Percentiles rank a stretch among this genome's conserved stretches.
These are phyloP conservation scores for Xylaria grammica DNA, from an alignment of 495 filamentous ascomycete genomes.

Conservation along the genomic window DNA sequence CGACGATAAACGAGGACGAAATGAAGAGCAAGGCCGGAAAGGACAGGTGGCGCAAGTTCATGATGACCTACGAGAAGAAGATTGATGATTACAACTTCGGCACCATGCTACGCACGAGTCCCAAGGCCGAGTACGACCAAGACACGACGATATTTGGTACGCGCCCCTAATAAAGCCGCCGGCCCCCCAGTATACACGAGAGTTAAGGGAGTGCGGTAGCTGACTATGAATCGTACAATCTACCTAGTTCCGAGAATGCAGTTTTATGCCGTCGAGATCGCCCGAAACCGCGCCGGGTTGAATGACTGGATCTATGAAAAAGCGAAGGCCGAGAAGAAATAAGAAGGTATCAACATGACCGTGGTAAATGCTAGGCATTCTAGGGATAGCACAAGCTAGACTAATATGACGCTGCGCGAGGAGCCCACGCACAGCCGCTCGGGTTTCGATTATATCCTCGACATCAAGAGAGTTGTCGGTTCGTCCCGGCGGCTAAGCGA, in stretches of 20 bases:
- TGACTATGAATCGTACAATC: slow-evolving; percentile 9
- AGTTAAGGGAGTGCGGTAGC: neutral
- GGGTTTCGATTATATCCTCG: neutral
- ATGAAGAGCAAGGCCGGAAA: slow-evolving; percentile 99
- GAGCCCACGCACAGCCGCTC: neutral
- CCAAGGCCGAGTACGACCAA: slow-evolving; percentile 83
- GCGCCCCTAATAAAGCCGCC: slow-evolving; percentile 20
- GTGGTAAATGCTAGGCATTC: neutral
- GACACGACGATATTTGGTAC: slow-evolving; percentile 90
- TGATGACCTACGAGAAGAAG: slow-evolving; percentile 91
- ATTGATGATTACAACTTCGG: slow-evolving; percentile 97
- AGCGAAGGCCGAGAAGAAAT: slow-evolving; percentile 44
- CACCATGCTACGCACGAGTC: slow-evolving; percentile 80
- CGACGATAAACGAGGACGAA: slow-evolving; percentile 81
- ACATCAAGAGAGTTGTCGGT: neutral
- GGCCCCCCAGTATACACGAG: neutral
- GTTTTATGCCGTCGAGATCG: slow-evolving; percentile 97
- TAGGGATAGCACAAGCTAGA: neutral
- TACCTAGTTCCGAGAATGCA: slow-evolving; percentile 83
- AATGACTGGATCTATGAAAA: slow-evolving; percentile 98
- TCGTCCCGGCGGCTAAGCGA: neutral
- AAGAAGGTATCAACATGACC: neutral
- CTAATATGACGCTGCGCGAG: neutral
- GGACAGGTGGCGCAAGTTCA: slow-evolving; percentile 93
- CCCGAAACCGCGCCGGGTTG: slow-evolving; percentile 82